Evolutionary conservation across 2,329 filamentous ascomycete genomes (phyloP).

Genomic region (Fusarium protoensiforme): DNA sequence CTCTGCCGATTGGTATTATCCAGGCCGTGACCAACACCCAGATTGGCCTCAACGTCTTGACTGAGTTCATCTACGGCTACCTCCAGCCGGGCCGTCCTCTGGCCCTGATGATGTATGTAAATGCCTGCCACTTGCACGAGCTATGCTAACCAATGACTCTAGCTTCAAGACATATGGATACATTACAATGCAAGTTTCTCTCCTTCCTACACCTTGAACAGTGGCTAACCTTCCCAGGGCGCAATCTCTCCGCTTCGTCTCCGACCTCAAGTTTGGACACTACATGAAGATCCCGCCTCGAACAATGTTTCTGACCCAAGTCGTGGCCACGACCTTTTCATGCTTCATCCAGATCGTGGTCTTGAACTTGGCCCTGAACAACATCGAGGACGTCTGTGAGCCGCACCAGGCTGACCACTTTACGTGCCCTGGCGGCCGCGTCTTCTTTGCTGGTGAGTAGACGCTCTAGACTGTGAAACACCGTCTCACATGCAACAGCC

Average conservation of each 20-base stretch:
- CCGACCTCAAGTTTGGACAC: constrained; percentile 76
- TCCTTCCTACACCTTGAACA: not conserved
- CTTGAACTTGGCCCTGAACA: constrained; percentile 69
- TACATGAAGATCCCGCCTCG: constrained; percentile 79
- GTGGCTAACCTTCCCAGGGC: constrained; percentile 49
- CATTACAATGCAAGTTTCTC: constrained; percentile 62
- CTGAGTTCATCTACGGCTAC: constrained; percentile 80
- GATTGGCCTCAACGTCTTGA: constrained; percentile 79
- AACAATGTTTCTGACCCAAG: constrained; percentile 74
- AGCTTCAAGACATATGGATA: constrained; percentile 73
- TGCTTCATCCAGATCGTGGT: constrained; percentile 75
- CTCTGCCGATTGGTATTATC: constrained; percentile 76
- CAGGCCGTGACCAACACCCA: constrained; percentile 77
- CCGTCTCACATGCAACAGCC: constrained; percentile 48
- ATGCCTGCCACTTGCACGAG: not conserved
- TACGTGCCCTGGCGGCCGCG: constrained; percentile 70
- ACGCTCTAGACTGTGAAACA: not conserved
- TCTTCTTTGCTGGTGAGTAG: constrained; percentile 69
- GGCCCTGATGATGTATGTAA: constrained; percentile 75
- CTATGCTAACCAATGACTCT: not conserved
- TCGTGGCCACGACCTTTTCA: constrained; percentile 73
- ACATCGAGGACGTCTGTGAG: constrained; percentile 73
- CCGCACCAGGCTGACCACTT: constrained; percentile 67
- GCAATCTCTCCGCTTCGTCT: constrained; percentile 72
- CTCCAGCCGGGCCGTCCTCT: constrained; percentile 78